These are phyloP conservation scores for Annulohypoxylon nitens DNA, from an alignment of 495 filamentous ascomycete genomes.

Conservation along the genomic window DNA sequence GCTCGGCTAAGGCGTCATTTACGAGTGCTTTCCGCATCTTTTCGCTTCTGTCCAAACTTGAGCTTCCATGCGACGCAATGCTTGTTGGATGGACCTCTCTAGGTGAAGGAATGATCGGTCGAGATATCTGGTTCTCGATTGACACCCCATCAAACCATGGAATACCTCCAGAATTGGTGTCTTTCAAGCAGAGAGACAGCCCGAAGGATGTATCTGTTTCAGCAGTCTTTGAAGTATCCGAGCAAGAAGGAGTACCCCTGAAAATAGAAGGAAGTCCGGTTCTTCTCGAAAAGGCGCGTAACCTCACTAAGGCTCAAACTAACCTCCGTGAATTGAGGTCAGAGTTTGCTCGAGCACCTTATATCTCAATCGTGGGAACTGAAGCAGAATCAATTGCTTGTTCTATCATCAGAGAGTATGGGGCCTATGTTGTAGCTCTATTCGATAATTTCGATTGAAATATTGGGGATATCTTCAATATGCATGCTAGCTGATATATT, in stretches of 20 bases:
- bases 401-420: slow-evolving; percentile 8
- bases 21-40: background rate
- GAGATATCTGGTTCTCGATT: background rate
- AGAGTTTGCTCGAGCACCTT: background rate
- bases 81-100: slow-evolving; percentile 7
- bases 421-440: slow-evolving; percentile 28
- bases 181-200: background rate
- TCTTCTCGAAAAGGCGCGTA: background rate
- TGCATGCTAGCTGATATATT: background rate
- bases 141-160: background rate
- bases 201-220: slow-evolving; percentile 1
- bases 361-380: background rate
- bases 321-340: background rate
- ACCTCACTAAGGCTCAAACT: background rate
- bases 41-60: background rate
- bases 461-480: background rate
- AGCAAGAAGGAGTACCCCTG: background rate
- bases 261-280: slow-evolving; percentile 1
- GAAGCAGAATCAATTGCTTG: slow-evolving; percentile 8
- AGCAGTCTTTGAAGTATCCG: background rate
- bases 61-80: slow-evolving; percentile 11
- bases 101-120: background rate
- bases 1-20: slow-evolving; percentile 2
- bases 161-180: background rate
- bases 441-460: slow-evolving; percentile 27